Base-by-base conservation (phyloP, 2,329 filamentous ascomycete species). In the Penicillium freii region DNA sequence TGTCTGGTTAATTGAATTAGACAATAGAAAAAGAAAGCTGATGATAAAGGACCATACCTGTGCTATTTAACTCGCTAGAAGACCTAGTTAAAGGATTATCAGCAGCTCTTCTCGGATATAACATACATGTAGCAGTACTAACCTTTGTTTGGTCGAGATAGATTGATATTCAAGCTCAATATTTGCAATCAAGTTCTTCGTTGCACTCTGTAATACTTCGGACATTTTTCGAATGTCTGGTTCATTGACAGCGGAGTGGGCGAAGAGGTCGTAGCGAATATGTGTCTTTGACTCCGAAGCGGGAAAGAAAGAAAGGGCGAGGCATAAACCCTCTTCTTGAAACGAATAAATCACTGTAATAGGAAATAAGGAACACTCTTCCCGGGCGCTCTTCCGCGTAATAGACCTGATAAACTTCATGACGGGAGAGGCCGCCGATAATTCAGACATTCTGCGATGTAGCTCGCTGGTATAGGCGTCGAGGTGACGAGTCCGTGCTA, bases 211-310 rank as follows among this genome's bases (percentile, higher is more conserved):
- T 2, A 66, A 33, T 10, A 47, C 27, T 4, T 48, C 31, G 1
- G 33, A 36, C 3, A 61, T 15, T 5, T 23, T 9, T 4, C 33
- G 11, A 3, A 31, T 46, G 8, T 58, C 25, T 2, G 4, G n/a
- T 2, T 31, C 33, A 13, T 43, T 19, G 10, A 51, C 59, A 7
- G 44, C 3, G 3, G 51, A 50, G 1, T 25, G 27, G 4, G 55
- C 36, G 42, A 71, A 72, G 2, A 74, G 23, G 36, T 75, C 72
- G 45, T 68, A 73, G 50, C 72, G 68, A n/a, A 74, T 42, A 1
- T 61, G 48, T 0, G 71, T 71, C 34, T 47, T 69, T 6, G 51
- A 55, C 42, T 67, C 66, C 1, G 69, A 68, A 0, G 59, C 51
- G 1, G 72, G 71, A 9, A 70, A 29, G 10, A 74, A 63, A 19